phyloP scores from a whole-genome alignment of 108 stramenopile genomes.

The Fragilaria crotonensis region DNA sequence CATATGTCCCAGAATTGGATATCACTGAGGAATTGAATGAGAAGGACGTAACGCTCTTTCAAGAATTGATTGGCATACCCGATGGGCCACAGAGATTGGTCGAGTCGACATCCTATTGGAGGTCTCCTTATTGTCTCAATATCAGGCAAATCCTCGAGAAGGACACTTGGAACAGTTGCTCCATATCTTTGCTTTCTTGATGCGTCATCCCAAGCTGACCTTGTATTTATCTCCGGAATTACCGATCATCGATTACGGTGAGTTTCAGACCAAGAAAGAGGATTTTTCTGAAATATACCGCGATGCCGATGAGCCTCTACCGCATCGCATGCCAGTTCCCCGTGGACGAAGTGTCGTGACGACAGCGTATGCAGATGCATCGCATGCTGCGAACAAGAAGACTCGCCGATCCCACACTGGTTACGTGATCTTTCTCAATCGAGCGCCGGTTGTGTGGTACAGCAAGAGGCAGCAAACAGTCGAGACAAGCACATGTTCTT shows the following conservation, averaged over 20 bases:
- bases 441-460: conserved; percentile 23
- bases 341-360: conserved; percentile 5
- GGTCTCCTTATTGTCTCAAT: conserved; percentile 23
- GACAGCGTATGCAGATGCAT: conserved; percentile 9
- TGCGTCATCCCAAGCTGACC: conserved; percentile 2
- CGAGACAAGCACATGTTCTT: conserved; percentile 42
- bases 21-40: too few relatives aligned
- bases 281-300: conserved; percentile 7
- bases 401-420: conserved; percentile 51
- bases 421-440: conserved; percentile 34
- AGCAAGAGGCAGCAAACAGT: conserved; percentile 27
- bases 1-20: too few relatives aligned
- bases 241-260: not conserved
- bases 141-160: conserved; percentile 13
- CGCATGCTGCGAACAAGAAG: conserved; percentile 36
- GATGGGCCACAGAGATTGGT: conserved; percentile 19
- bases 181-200: conserved; percentile 26
- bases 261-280: not conserved
- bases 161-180: conserved; percentile 25
- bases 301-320: conserved; percentile 9
- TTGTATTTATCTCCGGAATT: conserved; percentile 2
- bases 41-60: too few relatives aligned
- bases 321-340: conserved; percentile 7
- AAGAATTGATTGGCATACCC: too few relatives aligned
- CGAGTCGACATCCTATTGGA: conserved; percentile 13